Percentiles rank a stretch among this genome's conserved stretches.
Evolutionary conservation across 2,329 filamentous ascomycete genomes (phyloP).

Genomic region (Talaromyces albobiverticillius): DNA sequence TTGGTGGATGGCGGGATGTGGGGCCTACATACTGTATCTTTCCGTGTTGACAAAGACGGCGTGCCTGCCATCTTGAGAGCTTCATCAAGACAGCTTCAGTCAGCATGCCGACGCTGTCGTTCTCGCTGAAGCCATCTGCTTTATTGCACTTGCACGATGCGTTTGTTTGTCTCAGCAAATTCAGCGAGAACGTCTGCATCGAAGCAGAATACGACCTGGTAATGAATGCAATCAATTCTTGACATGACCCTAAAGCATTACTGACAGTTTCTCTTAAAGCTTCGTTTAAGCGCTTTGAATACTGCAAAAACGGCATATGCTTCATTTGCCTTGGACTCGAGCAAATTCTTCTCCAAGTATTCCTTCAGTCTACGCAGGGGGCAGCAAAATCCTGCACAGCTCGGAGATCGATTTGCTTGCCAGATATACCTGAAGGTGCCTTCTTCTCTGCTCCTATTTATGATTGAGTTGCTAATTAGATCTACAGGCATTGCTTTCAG

Average conservation of each 20-base stretch:
- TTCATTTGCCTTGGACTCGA: conserved; percentile 55
- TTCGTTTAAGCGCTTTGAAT: conserved; percentile 61
- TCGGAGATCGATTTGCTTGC: conserved; percentile 54
- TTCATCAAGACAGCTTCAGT: no score
- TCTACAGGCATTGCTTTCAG: conserved; percentile 54
- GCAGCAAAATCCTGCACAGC: conserved; percentile 19
- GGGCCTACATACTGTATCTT: not conserved
- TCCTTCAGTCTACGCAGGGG: conserved; percentile 44
- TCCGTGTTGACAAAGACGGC: no score
- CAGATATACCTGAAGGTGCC: conserved; percentile 57
- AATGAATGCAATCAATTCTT: conserved; percentile 17
- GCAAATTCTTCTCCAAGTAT: conserved; percentile 57
- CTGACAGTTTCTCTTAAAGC: conserved; percentile 35
- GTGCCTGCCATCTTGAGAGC: no score
- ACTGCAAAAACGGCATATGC: conserved; percentile 63
- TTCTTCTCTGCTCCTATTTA: conserved; percentile 18
- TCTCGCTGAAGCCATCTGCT: conserved; percentile 57
- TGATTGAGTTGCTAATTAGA: not conserved
- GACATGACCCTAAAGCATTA: not conserved
- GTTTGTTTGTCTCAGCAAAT: conserved; percentile 60
- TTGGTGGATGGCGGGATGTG: conserved; percentile 3
- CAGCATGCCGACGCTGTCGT: conserved; percentile 40
- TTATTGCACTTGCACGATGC: conserved; percentile 58
- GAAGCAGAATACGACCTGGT: conserved; percentile 60
- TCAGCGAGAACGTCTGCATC: conserved; percentile 61